phyloP scores from a whole-genome alignment of 2,329 filamentous ascomycete species.

The Microdochium nivale region DNA sequence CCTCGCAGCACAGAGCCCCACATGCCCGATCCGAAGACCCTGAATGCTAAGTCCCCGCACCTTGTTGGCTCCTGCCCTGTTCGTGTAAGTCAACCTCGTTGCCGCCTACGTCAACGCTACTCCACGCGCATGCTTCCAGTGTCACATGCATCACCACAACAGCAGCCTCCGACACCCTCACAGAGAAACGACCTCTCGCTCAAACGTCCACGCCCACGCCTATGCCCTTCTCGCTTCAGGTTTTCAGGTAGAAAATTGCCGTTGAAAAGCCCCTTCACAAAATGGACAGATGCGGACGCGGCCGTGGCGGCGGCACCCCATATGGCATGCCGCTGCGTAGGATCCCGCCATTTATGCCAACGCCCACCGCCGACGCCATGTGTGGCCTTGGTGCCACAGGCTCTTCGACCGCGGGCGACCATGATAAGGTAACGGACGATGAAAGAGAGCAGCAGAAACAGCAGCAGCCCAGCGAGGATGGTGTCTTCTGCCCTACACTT shows the following conservation, averaged over 20 bases:
- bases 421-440: background rate
- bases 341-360: background rate
- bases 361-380: background rate
- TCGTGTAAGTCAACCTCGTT: background rate
- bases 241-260: background rate
- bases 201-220: too few species aligned
- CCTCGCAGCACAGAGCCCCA: background rate
- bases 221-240: too few species aligned
- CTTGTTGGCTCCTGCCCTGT: background rate
- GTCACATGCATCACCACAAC: background rate
- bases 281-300: background rate
- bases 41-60: too few species aligned
- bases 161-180: background rate
- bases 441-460: background rate
- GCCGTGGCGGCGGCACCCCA: background rate
- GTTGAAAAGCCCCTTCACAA: background rate
- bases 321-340: background rate
- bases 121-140: background rate
- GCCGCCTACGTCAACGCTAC: background rate
- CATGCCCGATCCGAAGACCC: background rate
- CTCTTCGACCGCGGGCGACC: background rate
- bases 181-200: background rate
- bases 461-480: constrained; percentile 4
- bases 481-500: constrained; percentile 10
- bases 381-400: background rate